These are phyloP conservation scores for Diaporthe sp. DNA, from an alignment of 2,329 filamentous ascomycete species.

Conservation along the genomic window DNA sequence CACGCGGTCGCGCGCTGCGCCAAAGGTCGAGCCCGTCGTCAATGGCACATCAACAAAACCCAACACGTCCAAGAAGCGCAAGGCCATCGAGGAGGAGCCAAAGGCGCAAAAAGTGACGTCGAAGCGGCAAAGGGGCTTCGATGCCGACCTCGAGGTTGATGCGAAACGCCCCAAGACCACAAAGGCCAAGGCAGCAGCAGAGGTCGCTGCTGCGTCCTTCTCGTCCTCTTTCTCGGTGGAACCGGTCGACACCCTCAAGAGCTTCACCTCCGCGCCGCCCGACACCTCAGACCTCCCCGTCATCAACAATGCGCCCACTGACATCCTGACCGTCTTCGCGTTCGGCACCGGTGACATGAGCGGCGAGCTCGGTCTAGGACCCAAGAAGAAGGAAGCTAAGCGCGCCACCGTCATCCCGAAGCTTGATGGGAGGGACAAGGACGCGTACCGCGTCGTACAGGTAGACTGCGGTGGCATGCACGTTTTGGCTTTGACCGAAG, in stretches of 20 bases:
- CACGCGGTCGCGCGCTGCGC: constrained; percentile 35
- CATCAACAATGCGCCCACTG: constrained; percentile 40
- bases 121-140: constrained; percentile 29
- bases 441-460: constrained; percentile 61
- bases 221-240: constrained; percentile 32
- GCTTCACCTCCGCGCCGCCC: constrained; percentile 37
- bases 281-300: constrained; percentile 39
- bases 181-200: constrained; percentile 25
- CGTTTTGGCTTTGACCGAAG: constrained; percentile 72
- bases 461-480: constrained; percentile 78
- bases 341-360: constrained; percentile 59
- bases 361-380: constrained; percentile 54
- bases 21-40: constrained; percentile 32
- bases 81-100: constrained; percentile 32
- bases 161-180: constrained; percentile 28
- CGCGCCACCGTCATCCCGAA: constrained; percentile 42
- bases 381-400: constrained; percentile 41
- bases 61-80: constrained; percentile 41
- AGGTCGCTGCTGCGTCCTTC: constrained; percentile 1
- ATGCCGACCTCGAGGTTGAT: constrained; percentile 22
- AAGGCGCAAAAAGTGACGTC: constrained; percentile 16
- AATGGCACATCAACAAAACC: constrained; percentile 32
- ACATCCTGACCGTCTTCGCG: constrained; percentile 41
- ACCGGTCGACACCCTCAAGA: constrained; percentile 37
- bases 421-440: constrained; percentile 40